Base-by-base conservation (phyloP, 2,329 filamentous ascomycete species). In the Corinectria fuckeliana region DNA sequence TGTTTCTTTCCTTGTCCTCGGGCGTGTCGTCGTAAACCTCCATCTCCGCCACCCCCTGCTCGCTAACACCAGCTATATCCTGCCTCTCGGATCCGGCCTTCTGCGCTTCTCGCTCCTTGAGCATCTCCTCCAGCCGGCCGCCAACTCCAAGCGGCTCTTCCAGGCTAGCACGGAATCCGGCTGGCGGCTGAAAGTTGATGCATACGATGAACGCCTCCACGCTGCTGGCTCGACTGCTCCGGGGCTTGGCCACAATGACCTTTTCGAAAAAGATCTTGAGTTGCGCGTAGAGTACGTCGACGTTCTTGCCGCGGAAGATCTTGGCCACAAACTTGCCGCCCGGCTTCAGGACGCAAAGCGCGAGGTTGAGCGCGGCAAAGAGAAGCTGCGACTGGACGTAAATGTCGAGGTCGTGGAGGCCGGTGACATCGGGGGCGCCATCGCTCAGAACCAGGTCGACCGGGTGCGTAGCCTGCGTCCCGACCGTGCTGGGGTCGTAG, bases 251-350 rank as follows among this genome's bases (percentile, higher is more conserved):
- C 14, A 98, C 92, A 20, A 92, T 86, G 39, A 99, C 95, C 53
- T 86, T 82, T 65, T 87, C 74, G 68, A 99, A 99, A 54, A 98
- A 93, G 18, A 94, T 87, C 74, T 93, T 95, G 52, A 99, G 85
- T 75, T 99, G 95, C 2, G 93, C 93, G 72, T 95, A 98, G 8
- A 99, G 85, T 21, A 98, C 81, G 72, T 98, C 95, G n/a, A 98
- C 93, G 71, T 98, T 95, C 68, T 93, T 89, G 14, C 92, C 93
- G 14, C 95, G 83, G 80, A 99, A 99, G 61, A 99, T 97, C 81
- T 99, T 99, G 60, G 95, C 95, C 7, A 99, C 94, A 69, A 99
- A 99, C 72, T 92, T 96, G 63, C 95, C 95, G 41, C 95, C 95
- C 0, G 93, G 93, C 60, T 91, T 91, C 20, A 99, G 85, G 11